These are phyloP conservation scores for Fusarium denticulatum DNA, from an alignment of 2,329 filamentous ascomycete species.

Conservation along the genomic window DNA sequence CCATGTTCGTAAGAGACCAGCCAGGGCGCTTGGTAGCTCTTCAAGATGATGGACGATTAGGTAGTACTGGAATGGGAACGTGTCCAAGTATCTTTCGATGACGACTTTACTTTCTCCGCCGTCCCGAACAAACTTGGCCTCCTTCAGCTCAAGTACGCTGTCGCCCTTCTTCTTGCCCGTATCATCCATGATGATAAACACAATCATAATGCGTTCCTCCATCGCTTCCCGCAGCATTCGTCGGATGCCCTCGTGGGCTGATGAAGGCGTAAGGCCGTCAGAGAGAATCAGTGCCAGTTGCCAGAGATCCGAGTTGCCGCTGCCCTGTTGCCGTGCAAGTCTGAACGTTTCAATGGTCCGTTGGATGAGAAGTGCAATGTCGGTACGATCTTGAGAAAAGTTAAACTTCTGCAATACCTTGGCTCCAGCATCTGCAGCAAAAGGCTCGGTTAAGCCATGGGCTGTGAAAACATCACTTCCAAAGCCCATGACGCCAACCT, in stretches of 20 bases:
- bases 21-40: constrained; percentile 88
- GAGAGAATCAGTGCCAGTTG: constrained; percentile 93
- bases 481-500: constrained; percentile 92
- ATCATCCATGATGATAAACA: constrained; percentile 95
- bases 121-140: constrained; percentile 82
- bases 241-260: constrained; percentile 83
- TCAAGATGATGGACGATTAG: constrained; percentile 91
- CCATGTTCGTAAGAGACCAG: constrained; percentile 92
- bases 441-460: constrained; percentile 84
- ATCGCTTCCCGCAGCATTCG: constrained; percentile 86
- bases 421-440: constrained; percentile 80
- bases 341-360: constrained; percentile 85
- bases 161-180: constrained; percentile 59
- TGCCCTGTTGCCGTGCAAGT: constrained; percentile 72
- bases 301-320: constrained; percentile 79
- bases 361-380: constrained; percentile 81
- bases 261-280: constrained; percentile 87
- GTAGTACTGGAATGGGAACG: constrained; percentile 97
- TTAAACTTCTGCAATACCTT: constrained; percentile 84
- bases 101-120: constrained; percentile 73
- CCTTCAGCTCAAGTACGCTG: constrained; percentile 87
- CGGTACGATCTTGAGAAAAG: constrained; percentile 86
- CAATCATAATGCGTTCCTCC: constrained; percentile 96
- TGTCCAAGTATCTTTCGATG: constrained; percentile 91
- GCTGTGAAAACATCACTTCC: constrained; percentile 85